Base-by-base conservation (phyloP, 257 asterid species). In the Solanum chmielewskii region DNA sequence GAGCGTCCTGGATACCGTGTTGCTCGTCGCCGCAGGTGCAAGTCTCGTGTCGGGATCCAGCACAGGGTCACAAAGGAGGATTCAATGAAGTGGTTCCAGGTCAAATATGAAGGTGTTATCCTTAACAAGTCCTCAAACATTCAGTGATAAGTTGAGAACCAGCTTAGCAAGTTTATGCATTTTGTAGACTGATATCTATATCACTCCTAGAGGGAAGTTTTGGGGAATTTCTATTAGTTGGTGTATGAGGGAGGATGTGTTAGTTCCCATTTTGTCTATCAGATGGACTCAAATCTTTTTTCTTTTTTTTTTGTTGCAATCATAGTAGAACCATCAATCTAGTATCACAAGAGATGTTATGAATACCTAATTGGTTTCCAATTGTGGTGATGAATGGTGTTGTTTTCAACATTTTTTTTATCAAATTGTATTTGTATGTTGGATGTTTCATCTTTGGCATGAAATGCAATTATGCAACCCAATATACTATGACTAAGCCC, bases 41-140 rank as follows among this genome's bases (percentile, higher is more conserved):
- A 94, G 92, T 66, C 98, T 21, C 92, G 95, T 2, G 98, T 94
- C 11, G 98, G 98, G 20, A 94, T 94, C 89, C 96, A 93, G 73
- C 96, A 94, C 89, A 90, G 98, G 86, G 98, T 93, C 86, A 94
- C 96, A 3, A 94, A 93, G 91, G 98, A 93, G 3, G 96, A 93
- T 35, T 88, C 98, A 31, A 93, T 93, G 96, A 92, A 93, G 89
- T 94, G 98, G 98, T 94, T 94, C 92, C 98, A 94, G 86, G 94
- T 92, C 69, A 94, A 94, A 85, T 94, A 94, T 52, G 98, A 94
- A 89, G 98, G 98, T 73, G 98, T 94, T 29, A 93, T 94, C 88
- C 96, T 94, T 52, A 93, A 94, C 91, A 94, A 94, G 92, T 88
- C 97, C 76, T 92, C 94, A 83, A 93, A 93, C 85, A 90, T 92